phyloP scores from a whole-genome alignment of 306 rosid species.

The Vicia sativa region DNA sequence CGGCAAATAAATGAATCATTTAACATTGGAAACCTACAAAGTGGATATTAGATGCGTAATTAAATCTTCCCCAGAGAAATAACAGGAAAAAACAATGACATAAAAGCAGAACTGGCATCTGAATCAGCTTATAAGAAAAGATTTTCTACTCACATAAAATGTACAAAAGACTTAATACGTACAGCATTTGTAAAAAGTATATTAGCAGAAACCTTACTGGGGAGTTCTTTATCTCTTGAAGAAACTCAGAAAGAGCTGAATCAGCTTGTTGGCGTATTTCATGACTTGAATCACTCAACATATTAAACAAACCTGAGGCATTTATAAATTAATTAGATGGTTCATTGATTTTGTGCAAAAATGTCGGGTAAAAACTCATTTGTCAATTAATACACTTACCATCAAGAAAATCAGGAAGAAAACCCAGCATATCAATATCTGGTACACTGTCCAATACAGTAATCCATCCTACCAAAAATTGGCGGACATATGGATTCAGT shows the following conservation, averaged over 20 bases:
- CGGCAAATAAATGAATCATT: conserved; percentile 25
- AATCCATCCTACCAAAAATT: conserved; percentile 99
- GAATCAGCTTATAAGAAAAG: not conserved
- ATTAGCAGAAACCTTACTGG: conserved; percentile 76
- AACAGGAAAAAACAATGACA: conserved; percentile 9
- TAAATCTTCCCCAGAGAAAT: conserved; percentile 27
- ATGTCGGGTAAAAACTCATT: conserved; percentile 3
- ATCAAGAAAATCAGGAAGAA: conserved; percentile 92
- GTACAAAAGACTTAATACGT: conserved; percentile 47
- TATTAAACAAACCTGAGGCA: conserved; percentile 88
- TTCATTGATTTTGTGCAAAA: conserved; percentile 29
- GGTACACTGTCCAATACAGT: conserved; percentile 97
- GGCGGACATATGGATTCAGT: conserved; percentile 94
- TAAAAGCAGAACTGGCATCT: conserved; percentile 19
- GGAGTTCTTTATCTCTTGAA: conserved; percentile 94
- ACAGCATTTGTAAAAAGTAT: conserved; percentile 10
- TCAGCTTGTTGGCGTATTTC: conserved; percentile 98
- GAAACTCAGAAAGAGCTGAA: conserved; percentile 98
- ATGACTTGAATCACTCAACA: conserved; percentile 96
- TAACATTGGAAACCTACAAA: conserved; percentile 28
- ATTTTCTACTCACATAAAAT: not conserved
- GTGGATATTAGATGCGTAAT: conserved; percentile 21
- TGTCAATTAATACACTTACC: conserved; percentile 49
- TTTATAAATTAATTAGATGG: conserved; percentile 36
- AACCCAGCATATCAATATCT: conserved; percentile 97